Evolutionary conservation across 306 rosid species (phyloP).

Genomic region (Carpinus viminea): DNA sequence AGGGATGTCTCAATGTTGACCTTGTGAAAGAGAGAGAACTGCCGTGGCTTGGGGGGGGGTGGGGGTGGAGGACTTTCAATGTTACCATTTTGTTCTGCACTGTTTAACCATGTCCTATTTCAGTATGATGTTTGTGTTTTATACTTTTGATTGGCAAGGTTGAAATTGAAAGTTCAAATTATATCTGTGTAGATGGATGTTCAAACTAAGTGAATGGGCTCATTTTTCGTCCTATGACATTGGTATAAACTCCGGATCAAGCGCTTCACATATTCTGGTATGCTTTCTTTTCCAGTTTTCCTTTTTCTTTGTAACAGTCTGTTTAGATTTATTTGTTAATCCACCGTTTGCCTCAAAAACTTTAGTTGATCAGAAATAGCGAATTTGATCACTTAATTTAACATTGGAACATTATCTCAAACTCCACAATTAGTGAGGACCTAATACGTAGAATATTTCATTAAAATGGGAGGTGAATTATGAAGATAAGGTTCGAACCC

Average conservation of each 20-base stretch:
- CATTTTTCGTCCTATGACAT: constrained; percentile 83
- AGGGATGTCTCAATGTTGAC: not conserved
- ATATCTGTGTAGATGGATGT: constrained; percentile 72
- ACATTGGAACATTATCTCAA: too few species aligned
- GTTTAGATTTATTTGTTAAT: not conserved
- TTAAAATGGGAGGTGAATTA: too few species aligned
- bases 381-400: too few species aligned
- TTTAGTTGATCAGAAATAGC: too few species aligned
- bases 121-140: constrained; percentile 13
- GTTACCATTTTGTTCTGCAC: constrained; percentile 7
- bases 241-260: constrained; percentile 89
- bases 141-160: not conserved
- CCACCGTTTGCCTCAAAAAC: too few species aligned
- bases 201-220: constrained; percentile 97
- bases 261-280: constrained; percentile 90
- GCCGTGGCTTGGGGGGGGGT: not conserved
- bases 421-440: too few species aligned
- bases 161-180: constrained; percentile 9
- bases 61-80: not conserved
- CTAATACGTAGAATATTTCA: too few species aligned
- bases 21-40: too few species aligned
- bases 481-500: too few species aligned
- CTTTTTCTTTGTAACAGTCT: constrained; percentile 16
- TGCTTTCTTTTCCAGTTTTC: constrained; percentile 22
- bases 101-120: constrained; percentile 14